These are phyloP conservation scores for Zygosaccharomyces siamensis DNA, from an alignment of 805 yeast species.

Conservation along the genomic window DNA sequence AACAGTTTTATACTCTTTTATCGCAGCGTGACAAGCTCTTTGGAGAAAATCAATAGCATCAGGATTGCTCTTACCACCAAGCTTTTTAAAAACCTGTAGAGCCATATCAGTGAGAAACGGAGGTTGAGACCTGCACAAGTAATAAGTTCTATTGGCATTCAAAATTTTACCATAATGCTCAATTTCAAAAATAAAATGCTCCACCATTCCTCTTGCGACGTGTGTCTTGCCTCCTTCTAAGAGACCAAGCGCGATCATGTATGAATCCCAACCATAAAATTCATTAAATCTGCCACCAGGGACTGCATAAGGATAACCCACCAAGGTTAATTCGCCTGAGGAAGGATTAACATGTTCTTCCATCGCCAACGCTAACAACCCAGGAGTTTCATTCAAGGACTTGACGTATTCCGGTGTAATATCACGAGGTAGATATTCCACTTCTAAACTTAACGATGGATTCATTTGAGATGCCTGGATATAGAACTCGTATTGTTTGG, in stretches of 20 bases:
- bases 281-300: slow-evolving; percentile 98
- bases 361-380: slow-evolving; percentile 77
- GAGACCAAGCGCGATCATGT: slow-evolving; percentile 83
- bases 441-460: slow-evolving; percentile 60
- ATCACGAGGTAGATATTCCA: slow-evolving; percentile 67
- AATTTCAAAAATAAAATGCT: slow-evolving; percentile 86
- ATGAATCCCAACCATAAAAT: slow-evolving; percentile 97
- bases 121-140: slow-evolving; percentile 89
- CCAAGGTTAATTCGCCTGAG: slow-evolving; percentile 45
- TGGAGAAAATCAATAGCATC: slow-evolving; percentile 57
- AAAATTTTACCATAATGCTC: slow-evolving; percentile 85
- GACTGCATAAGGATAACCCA: slow-evolving; percentile 82
- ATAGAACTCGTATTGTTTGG: slow-evolving; percentile 71
- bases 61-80: slow-evolving; percentile 44
- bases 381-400: slow-evolving; percentile 77
- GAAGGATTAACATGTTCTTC: slow-evolving; percentile 47
- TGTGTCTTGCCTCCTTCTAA: slow-evolving; percentile 59
- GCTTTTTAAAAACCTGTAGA: slow-evolving; percentile 55
- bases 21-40: slow-evolving; percentile 70
- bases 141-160: slow-evolving; percentile 91
- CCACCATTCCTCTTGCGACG: slow-evolving; percentile 84
- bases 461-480: slow-evolving; percentile 45
- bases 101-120: slow-evolving; percentile 96
- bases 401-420: slow-evolving; percentile 75
- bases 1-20: slow-evolving; percentile 74